phyloP scores from a whole-genome alignment of 129 eudicot species.

The Smallanthus sonchifolius region DNA sequence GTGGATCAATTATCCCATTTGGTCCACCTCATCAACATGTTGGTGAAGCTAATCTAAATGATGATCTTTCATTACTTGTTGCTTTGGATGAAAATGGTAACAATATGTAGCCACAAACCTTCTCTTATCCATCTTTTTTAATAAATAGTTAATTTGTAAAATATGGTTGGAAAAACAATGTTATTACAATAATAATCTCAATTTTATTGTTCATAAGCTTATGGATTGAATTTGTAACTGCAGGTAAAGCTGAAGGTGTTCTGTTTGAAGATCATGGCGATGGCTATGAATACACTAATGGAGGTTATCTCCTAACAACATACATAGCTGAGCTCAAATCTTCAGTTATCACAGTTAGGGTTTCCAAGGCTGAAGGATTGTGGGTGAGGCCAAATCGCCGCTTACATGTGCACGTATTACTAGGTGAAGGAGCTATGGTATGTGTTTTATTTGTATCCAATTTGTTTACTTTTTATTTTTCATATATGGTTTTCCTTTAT shows the following conservation, averaged over 20 bases:
- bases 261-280: conserved; percentile 96
- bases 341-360: conserved; percentile 55
- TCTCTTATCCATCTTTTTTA: background rate
- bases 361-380: conserved; percentile 69
- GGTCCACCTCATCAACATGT: conserved; percentile 74
- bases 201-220: background rate
- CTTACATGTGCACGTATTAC: conserved; percentile 64
- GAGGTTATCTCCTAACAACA: conserved; percentile 69
- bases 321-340: conserved; percentile 67
- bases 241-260: conserved; percentile 90
- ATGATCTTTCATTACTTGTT: conserved; percentile 71
- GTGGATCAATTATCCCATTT: conserved; percentile 84
- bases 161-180: background rate
- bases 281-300: conserved; percentile 69
- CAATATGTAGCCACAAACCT: background rate
- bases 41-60: conserved; percentile 67
- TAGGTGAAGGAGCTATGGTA: conserved; percentile 86
- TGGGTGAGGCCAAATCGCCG: conserved; percentile 77
- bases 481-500: background rate
- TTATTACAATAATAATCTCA: background rate
- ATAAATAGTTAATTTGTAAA: background rate
- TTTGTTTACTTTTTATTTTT: background rate
- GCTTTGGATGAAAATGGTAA: conserved; percentile 86
- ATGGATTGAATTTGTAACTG: conserved; percentile 7
- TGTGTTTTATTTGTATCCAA: background rate